Conservation (phyloP, 108 stramenopile species). For the Cyclotella distinguenda region DNA sequence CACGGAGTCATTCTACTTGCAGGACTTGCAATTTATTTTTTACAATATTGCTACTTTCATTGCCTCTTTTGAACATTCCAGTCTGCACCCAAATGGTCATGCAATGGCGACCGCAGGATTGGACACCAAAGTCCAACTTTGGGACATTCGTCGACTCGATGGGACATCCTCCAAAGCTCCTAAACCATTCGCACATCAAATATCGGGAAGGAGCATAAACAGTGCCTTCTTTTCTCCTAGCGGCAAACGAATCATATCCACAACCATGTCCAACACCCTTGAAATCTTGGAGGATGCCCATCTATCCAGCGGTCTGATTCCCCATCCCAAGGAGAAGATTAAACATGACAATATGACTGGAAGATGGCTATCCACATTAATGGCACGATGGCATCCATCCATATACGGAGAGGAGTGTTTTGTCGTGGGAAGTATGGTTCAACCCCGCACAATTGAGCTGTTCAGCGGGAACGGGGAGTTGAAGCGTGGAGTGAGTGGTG, state of each 20-base stretch:
- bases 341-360: slow-evolving; percentile 84
- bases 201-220: slow-evolving; percentile 63
- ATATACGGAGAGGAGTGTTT: slow-evolving; percentile 54
- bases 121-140: slow-evolving; percentile 60
- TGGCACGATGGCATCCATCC: slow-evolving; percentile 77
- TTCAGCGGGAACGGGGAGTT: slow-evolving; percentile 54
- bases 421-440: slow-evolving; percentile 74
- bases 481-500: slow-evolving; percentile 61
- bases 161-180: slow-evolving; percentile 29
- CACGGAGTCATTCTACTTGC: not conserved
- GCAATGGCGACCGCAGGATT: slow-evolving; percentile 68
- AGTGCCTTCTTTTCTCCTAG: slow-evolving; percentile 79
- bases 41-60: not conserved
- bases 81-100: slow-evolving; percentile 75
- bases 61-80: slow-evolving; percentile 6
- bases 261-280: slow-evolving; percentile 61
- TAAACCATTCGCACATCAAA: slow-evolving; percentile 49
- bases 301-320: slow-evolving; percentile 23
- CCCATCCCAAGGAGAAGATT: slow-evolving; percentile 52
- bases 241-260: slow-evolving; percentile 61
- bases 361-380: slow-evolving; percentile 79
- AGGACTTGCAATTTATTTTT: too few species aligned
- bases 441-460: slow-evolving; percentile 72
- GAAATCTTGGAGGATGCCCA: slow-evolving; percentile 70
- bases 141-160: slow-evolving; percentile 74